Conservation (phyloP, 2,329 filamentous ascomycete genomes). For the Pseudogymnoascus sp. region DNA sequence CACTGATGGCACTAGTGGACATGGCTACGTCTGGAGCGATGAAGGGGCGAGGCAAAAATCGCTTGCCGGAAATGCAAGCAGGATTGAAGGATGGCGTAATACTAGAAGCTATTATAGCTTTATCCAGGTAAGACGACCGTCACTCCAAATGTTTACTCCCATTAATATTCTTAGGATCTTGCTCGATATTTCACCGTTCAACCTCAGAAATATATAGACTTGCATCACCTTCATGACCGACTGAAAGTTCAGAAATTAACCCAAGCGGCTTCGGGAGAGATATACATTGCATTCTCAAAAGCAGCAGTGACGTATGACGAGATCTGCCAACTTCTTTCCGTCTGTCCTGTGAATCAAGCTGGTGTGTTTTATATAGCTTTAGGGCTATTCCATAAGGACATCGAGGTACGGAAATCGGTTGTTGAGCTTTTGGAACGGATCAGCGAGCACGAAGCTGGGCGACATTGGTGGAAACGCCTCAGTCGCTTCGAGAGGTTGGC, state of each 20-base stretch:
- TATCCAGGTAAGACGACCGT: conserved; percentile 59
- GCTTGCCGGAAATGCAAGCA: conserved; percentile 80
- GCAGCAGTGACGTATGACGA: conserved; percentile 75
- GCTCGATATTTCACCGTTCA: not conserved
- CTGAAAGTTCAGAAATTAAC: conserved; percentile 74
- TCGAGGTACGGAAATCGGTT: conserved; percentile 68
- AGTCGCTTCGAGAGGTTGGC: conserved; percentile 85
- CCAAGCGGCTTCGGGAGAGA: conserved; percentile 67
- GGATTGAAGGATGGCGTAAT: conserved; percentile 95
- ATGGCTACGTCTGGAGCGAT: conserved; percentile 93
- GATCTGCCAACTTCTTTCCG: conserved; percentile 74
- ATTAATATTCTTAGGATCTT: not conserved
- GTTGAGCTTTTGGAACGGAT: conserved; percentile 77
- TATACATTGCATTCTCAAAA: conserved; percentile 74
- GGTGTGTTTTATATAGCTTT: conserved; percentile 87
- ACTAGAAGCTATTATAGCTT: conserved; percentile 94
- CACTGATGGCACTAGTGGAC: conserved; percentile 59
- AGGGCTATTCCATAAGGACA: conserved; percentile 83
- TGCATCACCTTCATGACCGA: conserved; percentile 89
- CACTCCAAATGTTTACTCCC: not conserved
- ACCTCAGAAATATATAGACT: conserved; percentile 65
- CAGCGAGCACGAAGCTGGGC: conserved; percentile 77
- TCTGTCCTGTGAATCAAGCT: conserved; percentile 77
- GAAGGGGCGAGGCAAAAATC: conserved; percentile 75
- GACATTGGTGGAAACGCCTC: conserved; percentile 84